Evolutionary conservation across 1,284 basidiomycete genomes (phyloP), one percentile per base, ranked within the genome.

Genomic region (Coniferiporia weirii): DNA sequence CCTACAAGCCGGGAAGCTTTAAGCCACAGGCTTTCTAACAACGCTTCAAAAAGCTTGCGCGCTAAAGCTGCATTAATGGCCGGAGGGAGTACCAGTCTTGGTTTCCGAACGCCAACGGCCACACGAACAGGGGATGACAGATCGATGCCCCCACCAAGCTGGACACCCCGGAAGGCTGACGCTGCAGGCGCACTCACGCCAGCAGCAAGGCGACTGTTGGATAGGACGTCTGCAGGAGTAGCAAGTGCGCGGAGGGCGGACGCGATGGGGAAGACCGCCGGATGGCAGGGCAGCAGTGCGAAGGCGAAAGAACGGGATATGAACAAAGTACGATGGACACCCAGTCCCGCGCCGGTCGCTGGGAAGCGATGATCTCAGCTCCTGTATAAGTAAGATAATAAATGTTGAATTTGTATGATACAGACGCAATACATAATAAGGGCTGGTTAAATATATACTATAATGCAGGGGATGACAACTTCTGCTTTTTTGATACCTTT

Each of bases 151-250:
- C 87, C 90, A 36, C 91, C 89, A 2, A 76, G 74, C 19, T 84
- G 80, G 81, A 90, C 82, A 17, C 88, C 83, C 6, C 78, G 79
- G 67, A 82, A 76, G 69, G 82, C 76, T 20, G 83, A 83, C 64
- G 87, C 76, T 53, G 75, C 80, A 17, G 90, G 87, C 5, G 83
- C 79, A 62, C 72, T 95, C 60, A 94, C 92, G 0, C 93, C 93
- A 12, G 93, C 93, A 12, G 93, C 85, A 22, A 80, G 78, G 66
- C 76, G 83, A 57, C 68, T 96, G 47, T 73, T 96, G 59, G 84
- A 92, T 65, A 76, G 89, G 62, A 87, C 85, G 20, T 81, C 82
- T 0, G 72, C 84, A 75, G 77, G 81, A 57, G 79, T 79, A 9
- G 81, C 82, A 7, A 85, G 81, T 15, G 70, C 78, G 20, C 79